These are phyloP conservation scores for cucumber (Cucumis sativus) DNA, from an alignment of 306 rosid genomes.

Conservation along the genomic window Cucumber_9930_V3 NC_026658.2:8742501-8743000, in stretches of 20 bases:
- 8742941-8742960: slow-evolving; percentile 28
- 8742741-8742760: slow-evolving; percentile 28
- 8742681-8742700: slow-evolving; percentile 1
- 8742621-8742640: background rate
- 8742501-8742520: background rate
- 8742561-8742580: background rate
- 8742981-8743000: slow-evolving; percentile 46
- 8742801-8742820: slow-evolving; percentile 54
- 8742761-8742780: slow-evolving; percentile 97
- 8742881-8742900: slow-evolving; percentile 17
- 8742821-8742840: slow-evolving; percentile 55
- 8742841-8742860: slow-evolving; percentile 60
- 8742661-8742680: background rate
- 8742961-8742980: slow-evolving; percentile 38
- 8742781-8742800: slow-evolving; percentile 93
- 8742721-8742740: background rate
- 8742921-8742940: slow-evolving; percentile 9
- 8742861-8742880: slow-evolving; percentile 45
- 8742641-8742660: background rate
- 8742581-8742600: background rate
- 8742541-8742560: background rate
- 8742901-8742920: slow-evolving; percentile 10
- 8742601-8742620: background rate
- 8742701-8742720: background rate
- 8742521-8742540: background rate